Evolutionary conservation across 1,284 basidiomycete genomes (phyloP), one percentile per base, ranked within the genome.

Genomic region (Boletus hoseneyae): DNA sequence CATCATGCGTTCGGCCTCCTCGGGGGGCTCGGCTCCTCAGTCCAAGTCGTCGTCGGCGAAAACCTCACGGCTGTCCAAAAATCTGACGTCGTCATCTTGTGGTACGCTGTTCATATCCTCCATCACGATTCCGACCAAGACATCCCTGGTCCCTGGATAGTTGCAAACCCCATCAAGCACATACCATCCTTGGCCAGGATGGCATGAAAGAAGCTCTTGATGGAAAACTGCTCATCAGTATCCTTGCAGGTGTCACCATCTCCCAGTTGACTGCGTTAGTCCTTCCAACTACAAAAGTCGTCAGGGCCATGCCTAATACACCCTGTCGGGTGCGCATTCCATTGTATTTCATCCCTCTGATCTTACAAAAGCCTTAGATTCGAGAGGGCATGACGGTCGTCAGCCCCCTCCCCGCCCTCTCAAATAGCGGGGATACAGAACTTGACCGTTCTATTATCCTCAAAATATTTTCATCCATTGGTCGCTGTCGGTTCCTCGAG

Each of bases 261-360:
- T 61, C 76, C 15, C 94, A 97, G 70, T 76, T 99, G 37, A 71
- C 75, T 45, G 76, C 70, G 9, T 90, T 87, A 87, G 90, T 96
- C 25, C 74, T 77, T 16, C 74, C 83, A 0, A 76, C 74, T n/a
- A 93, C 93, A 34, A 85, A 82, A 57, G 90, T 98, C 44, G 86
- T 98, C 44, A 84, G 97, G 47, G 93, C 94, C 3, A 99, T 99
- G 97, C 96, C 97, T 55, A 99, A 99, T 68, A 99, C 97, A 1
- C 95, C 97, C 8, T 93, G 92, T 75, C 93, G 93, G 71, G 95
- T 93, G 53, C 55, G 79, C 63, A 19, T 37, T 45, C 23, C 38
- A 32, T 18, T 37, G 23, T 11, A 21, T 23, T 12, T 27, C 32
- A 38, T 35, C 16, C 41, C 32, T 27, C 45, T 27, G 13, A 33